A percentile compares a stretch with the other conserved stretches of the same genome.
Evolutionary conservation across 2,329 filamentous ascomycete species (phyloP).

Genomic region (Beauveria sp.): DNA sequence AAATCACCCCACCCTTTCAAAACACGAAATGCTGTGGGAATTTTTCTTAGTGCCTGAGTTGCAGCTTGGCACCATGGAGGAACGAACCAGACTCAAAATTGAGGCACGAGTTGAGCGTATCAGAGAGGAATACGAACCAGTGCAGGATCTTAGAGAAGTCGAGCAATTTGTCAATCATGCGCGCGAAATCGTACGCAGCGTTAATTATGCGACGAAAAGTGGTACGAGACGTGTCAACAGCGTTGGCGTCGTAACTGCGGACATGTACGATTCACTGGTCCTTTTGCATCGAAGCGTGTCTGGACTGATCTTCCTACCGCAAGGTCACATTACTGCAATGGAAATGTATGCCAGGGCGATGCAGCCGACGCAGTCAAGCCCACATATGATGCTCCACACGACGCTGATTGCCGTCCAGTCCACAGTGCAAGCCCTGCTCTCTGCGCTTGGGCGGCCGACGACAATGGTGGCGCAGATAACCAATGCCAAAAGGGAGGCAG

Average conservation of each 20-base stretch:
- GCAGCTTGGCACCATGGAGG: constrained; percentile 80
- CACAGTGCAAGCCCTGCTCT: constrained; percentile 74
- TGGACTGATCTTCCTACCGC: constrained; percentile 60
- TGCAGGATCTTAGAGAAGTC: constrained; percentile 77
- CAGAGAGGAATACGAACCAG: constrained; percentile 78
- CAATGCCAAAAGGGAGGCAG: constrained; percentile 65
- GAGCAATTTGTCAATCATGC: constrained; percentile 90
- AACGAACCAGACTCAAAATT: constrained; percentile 80
- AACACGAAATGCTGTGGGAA: constrained; percentile 97
- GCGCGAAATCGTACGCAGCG: constrained; percentile 76
- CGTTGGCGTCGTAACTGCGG: constrained; percentile 53
- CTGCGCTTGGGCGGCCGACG: constrained; percentile 70
- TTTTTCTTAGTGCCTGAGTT: constrained; percentile 97
- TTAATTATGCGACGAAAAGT: constrained; percentile 76
- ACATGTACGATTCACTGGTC: constrained; percentile 60
- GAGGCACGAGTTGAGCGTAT: constrained; percentile 77
- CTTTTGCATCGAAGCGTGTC: constrained; percentile 45
- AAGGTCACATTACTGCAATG: constrained; percentile 60
- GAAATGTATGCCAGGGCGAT: constrained; percentile 62
- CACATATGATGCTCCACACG: constrained; percentile 65
- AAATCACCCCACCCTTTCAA: constrained; percentile 83
- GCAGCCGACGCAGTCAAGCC: constrained; percentile 62
- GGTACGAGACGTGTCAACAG: constrained; percentile 73
- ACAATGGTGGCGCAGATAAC: constrained; percentile 70
- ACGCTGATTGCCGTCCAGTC: constrained; percentile 73